These are phyloP conservation scores for Phytopythium mirpurense DNA, from an alignment of 352 stramenopile genomes.

Conservation along the genomic window DNA sequence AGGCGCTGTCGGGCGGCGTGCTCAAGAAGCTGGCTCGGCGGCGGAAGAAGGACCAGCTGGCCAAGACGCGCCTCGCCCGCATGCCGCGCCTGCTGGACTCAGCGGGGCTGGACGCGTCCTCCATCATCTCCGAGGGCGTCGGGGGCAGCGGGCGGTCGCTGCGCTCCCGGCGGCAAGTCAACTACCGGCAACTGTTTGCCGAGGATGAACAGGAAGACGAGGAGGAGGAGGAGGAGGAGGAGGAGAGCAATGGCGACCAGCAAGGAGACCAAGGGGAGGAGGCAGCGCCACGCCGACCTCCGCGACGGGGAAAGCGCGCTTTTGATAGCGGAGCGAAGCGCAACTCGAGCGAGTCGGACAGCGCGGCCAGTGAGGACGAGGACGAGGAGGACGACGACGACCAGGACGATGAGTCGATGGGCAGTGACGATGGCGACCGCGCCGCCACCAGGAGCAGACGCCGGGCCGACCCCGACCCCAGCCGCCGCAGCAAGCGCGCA, in stretches of 20 bases:
- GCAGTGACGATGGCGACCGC: constrained; percentile 1
- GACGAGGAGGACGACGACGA: constrained; percentile 13
- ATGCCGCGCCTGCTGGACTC: constrained; percentile 36
- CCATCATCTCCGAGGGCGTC: constrained; percentile 17
- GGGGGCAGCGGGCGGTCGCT: constrained; percentile 33
- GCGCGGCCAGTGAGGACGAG: constrained; percentile 9
- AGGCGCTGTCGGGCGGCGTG: constrained; percentile 26
- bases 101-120: constrained; percentile 19
- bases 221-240: constrained; percentile 24
- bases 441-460: neutral
- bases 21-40: constrained; percentile 49
- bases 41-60: constrained; percentile 37
- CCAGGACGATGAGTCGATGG: constrained; percentile 10
- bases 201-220: constrained; percentile 30
- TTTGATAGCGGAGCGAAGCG: neutral
- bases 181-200: constrained; percentile 30
- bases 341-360: no score
- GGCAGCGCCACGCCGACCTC: no score
- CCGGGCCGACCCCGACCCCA: neutral
- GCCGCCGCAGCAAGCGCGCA: neutral
- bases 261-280: no score
- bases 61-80: constrained; percentile 31
- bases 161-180: constrained; percentile 40
- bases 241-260: no score
- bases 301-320: neutral